Percentiles rank a stretch among this genome's conserved stretches.
Evolutionary conservation across 2,329 filamentous ascomycete genomes (phyloP).

Genomic region (Chaetomium strumarium): DNA sequence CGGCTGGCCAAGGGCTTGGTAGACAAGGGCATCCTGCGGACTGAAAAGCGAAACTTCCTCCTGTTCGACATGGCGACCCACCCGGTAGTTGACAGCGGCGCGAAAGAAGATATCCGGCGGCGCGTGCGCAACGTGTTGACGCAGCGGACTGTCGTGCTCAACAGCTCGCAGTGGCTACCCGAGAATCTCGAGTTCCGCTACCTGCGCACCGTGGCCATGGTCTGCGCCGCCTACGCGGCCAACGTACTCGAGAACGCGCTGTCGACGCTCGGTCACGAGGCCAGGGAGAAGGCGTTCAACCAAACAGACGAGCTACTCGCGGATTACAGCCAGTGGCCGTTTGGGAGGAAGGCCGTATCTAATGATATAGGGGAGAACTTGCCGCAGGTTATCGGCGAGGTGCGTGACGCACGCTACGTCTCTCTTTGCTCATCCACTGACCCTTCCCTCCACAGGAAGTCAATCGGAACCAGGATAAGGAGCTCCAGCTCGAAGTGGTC

Average conservation of each 20-base stretch:
- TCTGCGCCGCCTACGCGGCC: slow-evolving; percentile 94
- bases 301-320: slow-evolving; percentile 94
- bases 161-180: slow-evolving; percentile 79
- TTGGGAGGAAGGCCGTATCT: slow-evolving; percentile 72
- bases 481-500: slow-evolving; percentile 94
- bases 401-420: slow-evolving; percentile 29
- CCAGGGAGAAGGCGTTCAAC: slow-evolving; percentile 87
- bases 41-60: slow-evolving; percentile 98
- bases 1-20: slow-evolving; percentile 94
- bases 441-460: slow-evolving; percentile 53
- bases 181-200: slow-evolving; percentile 94
- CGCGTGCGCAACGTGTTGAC: slow-evolving; percentile 90
- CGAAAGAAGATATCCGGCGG: slow-evolving; percentile 94
- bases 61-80: slow-evolving; percentile 99
- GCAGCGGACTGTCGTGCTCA: slow-evolving; percentile 87
- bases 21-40: slow-evolving; percentile 96
- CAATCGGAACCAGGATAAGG: slow-evolving; percentile 81
- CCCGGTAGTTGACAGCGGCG: slow-evolving; percentile 89
- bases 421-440: neutral
- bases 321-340: slow-evolving; percentile 97
- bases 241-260: slow-evolving; percentile 98
- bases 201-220: slow-evolving; percentile 86
- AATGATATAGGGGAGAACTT: slow-evolving; percentile 89
- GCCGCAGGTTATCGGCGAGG: slow-evolving; percentile 76
- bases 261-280: slow-evolving; percentile 87